Percentiles rank a stretch among this genome's conserved stretches.
phyloP scores from a whole-genome alignment of 2,329 filamentous ascomycete species.

The Chrysoporthe austroafricana region DNA sequence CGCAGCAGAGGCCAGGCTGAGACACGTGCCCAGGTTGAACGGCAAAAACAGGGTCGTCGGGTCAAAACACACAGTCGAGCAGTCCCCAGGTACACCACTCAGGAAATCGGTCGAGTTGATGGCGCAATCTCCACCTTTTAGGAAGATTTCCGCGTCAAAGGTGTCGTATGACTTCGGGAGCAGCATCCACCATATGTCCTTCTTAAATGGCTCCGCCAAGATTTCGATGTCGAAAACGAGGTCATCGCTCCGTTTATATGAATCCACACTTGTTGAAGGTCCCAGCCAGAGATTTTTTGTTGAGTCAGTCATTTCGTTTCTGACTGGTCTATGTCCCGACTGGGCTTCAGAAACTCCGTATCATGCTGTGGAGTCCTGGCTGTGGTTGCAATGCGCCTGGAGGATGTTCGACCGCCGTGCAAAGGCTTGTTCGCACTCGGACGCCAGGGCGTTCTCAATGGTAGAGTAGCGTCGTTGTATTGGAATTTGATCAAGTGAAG shows the following conservation, averaged over 20 bases:
- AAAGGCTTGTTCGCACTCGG: not conserved
- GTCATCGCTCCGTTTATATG: not conserved
- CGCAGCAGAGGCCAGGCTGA: slow-evolving; percentile 8
- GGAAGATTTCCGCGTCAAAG: not conserved
- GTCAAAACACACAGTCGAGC: slow-evolving; percentile 11
- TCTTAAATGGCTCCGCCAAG: not conserved
- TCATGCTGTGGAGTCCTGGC: not conserved
- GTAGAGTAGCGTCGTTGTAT: not conserved
- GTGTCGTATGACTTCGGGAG: not conserved
- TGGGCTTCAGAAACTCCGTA: not conserved
- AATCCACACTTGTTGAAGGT: not conserved
- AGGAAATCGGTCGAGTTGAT: not conserved
- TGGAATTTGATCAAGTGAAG: not conserved
- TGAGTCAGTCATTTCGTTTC: not conserved
- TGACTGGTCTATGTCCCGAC: not conserved
- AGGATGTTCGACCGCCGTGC: not conserved
- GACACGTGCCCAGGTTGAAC: slow-evolving; percentile 14
- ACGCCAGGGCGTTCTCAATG: too few species aligned
- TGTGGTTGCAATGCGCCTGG: not conserved
- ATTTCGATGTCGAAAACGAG: not conserved
- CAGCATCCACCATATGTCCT: not conserved
- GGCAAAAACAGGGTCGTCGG: slow-evolving; percentile 14
- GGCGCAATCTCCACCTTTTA: not conserved
- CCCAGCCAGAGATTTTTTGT: not conserved
- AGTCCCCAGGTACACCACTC: not conserved